Evolutionary conservation across 345 rosid genomes (phyloP).

Genomic region (Heritiera fomes): DNA sequence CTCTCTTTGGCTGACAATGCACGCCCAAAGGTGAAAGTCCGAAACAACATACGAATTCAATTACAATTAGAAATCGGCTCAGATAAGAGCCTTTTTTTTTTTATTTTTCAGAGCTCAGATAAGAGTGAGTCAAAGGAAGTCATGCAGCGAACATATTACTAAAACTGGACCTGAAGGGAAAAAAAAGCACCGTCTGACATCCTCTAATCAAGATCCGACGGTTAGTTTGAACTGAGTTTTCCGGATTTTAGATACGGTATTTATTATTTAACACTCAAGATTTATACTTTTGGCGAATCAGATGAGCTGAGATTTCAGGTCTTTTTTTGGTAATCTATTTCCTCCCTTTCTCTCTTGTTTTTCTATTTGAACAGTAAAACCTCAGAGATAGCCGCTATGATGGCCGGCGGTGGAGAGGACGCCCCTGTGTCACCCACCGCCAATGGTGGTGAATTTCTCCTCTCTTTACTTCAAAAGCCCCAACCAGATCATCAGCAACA

Average conservation of each 20-base stretch:
- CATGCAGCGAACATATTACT: too few species aligned
- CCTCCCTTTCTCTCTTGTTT: background rate
- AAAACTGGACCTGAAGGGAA: too few species aligned
- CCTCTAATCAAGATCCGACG: background rate
- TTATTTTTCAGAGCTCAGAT: too few species aligned
- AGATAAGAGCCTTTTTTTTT: too few species aligned
- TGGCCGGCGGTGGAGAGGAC: conserved; percentile 65
- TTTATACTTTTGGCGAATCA: too few species aligned
- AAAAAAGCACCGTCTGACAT: background rate
- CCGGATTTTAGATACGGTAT: background rate
- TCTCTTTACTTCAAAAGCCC: conserved; percentile 74
- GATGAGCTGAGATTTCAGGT: background rate
- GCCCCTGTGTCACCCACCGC: conserved; percentile 44
- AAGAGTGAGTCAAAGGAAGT: background rate
- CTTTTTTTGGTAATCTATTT: background rate
- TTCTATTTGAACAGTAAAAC: background rate
- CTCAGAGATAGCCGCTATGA: conserved; percentile 27
- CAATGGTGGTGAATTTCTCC: conserved; percentile 74
- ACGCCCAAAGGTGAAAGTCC: too few species aligned
- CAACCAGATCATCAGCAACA: conserved; percentile 30
- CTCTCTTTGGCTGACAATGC: too few species aligned
- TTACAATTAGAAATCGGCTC: too few species aligned
- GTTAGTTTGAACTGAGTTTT: background rate
- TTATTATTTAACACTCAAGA: background rate
- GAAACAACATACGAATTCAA: too few species aligned